Evolutionary conservation across 169 alveolate genomes (phyloP).

Genomic region (Plasmodium chabaudi): DNA sequence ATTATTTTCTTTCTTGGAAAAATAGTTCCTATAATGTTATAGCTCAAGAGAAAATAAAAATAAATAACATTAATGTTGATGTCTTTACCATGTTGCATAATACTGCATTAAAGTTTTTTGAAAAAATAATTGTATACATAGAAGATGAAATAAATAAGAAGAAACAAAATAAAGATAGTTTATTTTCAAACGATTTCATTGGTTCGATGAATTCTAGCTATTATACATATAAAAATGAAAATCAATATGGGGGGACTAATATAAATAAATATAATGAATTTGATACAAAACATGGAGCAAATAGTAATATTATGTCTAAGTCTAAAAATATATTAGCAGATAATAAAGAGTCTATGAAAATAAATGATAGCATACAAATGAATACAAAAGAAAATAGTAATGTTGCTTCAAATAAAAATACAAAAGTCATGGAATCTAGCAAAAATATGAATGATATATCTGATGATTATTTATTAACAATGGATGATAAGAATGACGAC

Average conservation of each 20-base stretch:
- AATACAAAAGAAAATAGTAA: conserved; percentile 56
- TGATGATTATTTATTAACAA: conserved; percentile 7
- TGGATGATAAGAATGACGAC: conserved; percentile 22
- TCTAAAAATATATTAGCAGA: conserved; percentile 34
- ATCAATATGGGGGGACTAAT: conserved; percentile 5
- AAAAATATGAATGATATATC: conserved; percentile 18
- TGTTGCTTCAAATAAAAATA: conserved; percentile 14
- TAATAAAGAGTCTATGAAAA: conserved; percentile 30
- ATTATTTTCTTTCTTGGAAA: conserved; percentile 68
- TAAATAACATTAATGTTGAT: conserved; percentile 37
- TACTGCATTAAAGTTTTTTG: conserved; percentile 42
- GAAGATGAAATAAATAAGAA: conserved; percentile 23
- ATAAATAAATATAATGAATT: background rate
- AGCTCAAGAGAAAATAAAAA: conserved; percentile 54
- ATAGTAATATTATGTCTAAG: conserved; percentile 9
- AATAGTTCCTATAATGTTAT: conserved; percentile 61
- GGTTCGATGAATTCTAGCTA: conserved; percentile 17
- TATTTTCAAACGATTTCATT: conserved; percentile 35
- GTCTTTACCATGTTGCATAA: conserved; percentile 59
- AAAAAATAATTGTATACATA: conserved; percentile 18
- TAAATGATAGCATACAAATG: conserved; percentile 57
- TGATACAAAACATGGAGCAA: conserved; percentile 2
- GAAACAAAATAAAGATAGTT: conserved; percentile 9
- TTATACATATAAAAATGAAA: conserved; percentile 20
- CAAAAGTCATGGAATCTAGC: conserved; percentile 22